phyloP scores from a whole-genome alignment of 192 early-diverging fungal species.

The Neocallimastix lanati region DNA sequence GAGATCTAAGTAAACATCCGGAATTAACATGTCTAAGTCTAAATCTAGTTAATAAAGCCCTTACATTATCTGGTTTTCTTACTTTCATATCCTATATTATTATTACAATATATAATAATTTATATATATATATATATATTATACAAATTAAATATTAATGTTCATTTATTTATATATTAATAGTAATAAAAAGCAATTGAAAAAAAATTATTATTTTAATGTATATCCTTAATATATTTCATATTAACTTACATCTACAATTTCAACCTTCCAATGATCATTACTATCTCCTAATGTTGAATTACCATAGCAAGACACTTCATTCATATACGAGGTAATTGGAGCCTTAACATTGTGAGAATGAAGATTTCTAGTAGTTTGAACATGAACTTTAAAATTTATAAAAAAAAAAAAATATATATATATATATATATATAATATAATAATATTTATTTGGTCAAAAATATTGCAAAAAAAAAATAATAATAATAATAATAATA shows the following conservation, averaged over 20 bases:
- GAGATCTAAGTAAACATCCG: background rate
- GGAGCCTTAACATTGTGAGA: constrained; percentile 13
- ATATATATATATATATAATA: too few species aligned
- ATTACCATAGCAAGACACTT: constrained; percentile 32
- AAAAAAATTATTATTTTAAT: too few species aligned
- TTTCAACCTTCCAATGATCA: constrained; percentile 77
- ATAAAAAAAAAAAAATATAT: too few species aligned
- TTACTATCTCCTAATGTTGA: constrained; percentile 70
- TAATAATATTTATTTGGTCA: too few species aligned
- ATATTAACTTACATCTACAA: constrained; percentile 11
- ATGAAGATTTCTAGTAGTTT: constrained; percentile 2
- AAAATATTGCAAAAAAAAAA: too few species aligned
- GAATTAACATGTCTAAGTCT: background rate
- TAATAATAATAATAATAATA: too few species aligned
- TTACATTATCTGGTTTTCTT: constrained; percentile 27
- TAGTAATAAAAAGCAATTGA: too few species aligned
- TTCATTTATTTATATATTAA: too few species aligned
- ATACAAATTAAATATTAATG: too few species aligned
- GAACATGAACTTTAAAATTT: background rate
- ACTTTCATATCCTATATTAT: background rate
- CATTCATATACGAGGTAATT: constrained; percentile 41
- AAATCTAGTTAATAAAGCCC: constrained; percentile 20
- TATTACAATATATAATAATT: too few species aligned
- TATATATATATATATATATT: too few species aligned
- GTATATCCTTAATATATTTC: too few species aligned